Percentiles rank a stretch among this genome's conserved stretches.
These are phyloP conservation scores for Candida ortonii DNA, from an alignment of 805 yeast species.

Conservation along the genomic window DNA sequence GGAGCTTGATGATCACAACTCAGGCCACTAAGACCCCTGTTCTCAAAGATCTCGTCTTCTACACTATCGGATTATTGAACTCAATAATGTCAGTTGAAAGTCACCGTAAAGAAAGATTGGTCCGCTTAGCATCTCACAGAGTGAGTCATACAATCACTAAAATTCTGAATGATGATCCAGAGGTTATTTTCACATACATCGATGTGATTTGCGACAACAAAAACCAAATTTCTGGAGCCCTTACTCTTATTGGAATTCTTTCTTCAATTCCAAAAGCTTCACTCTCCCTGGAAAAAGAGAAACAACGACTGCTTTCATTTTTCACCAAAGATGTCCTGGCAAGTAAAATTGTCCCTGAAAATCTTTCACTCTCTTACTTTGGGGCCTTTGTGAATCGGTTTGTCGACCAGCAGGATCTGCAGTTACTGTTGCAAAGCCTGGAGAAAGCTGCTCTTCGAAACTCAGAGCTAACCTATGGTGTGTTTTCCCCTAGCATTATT, in stretches of 20 bases:
- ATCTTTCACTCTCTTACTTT: slow-evolving; percentile 19
- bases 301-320: slow-evolving; percentile 25
- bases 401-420: slow-evolving; percentile 12
- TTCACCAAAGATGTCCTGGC: slow-evolving; percentile 37
- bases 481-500: slow-evolving; percentile 51
- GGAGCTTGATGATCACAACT: slow-evolving; percentile 45
- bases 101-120: slow-evolving; percentile 40
- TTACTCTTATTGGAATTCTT: slow-evolving; percentile 22
- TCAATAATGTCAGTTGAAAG: slow-evolving; percentile 30
- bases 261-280: slow-evolving; percentile 8
- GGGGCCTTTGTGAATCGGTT: slow-evolving; percentile 13
- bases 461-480: slow-evolving; percentile 65
- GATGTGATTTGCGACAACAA: slow-evolving; percentile 16
- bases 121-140: slow-evolving; percentile 34
- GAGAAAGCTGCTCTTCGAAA: slow-evolving; percentile 77
- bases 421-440: slow-evolving; percentile 44
- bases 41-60: slow-evolving; percentile 23
- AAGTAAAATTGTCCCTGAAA: slow-evolving; percentile 26
- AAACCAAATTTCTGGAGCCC: slow-evolving; percentile 20
- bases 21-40: slow-evolving; percentile 23
- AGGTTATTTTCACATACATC: slow-evolving; percentile 3
- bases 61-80: slow-evolving; percentile 40
- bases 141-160: slow-evolving; percentile 24
- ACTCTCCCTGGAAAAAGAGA: not conserved
- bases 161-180: slow-evolving; percentile 21